These are phyloP conservation scores for Suhomyces bolitotheri DNA, from an alignment of 1,139 yeast genomes.

Conservation along the genomic window DNA sequence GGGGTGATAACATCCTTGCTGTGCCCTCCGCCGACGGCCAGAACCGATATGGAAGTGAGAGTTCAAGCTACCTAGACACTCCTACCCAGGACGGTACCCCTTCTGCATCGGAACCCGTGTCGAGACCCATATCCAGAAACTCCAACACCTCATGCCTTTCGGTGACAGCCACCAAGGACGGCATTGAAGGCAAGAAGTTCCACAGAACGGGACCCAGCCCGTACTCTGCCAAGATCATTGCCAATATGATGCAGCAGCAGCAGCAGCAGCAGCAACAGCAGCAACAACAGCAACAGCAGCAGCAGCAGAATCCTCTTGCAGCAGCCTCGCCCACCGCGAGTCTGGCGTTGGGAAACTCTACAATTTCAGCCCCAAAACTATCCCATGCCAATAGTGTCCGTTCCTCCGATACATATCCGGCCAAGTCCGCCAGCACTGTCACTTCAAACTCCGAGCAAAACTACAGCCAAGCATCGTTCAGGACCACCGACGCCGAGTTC, in stretches of 20 bases:
- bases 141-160: slow-evolving; percentile 67
- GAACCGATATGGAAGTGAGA: slow-evolving; percentile 1
- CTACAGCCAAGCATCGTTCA: slow-evolving; percentile 26
- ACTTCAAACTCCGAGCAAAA: slow-evolving; percentile 8
- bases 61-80: slow-evolving; percentile 4
- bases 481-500: slow-evolving; percentile 34
- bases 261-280: slow-evolving; percentile 10
- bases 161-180: slow-evolving; percentile 73
- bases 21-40: background rate
- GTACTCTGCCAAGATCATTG: slow-evolving; percentile 35
- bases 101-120: slow-evolving; percentile 23
- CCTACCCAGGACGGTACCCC: slow-evolving; percentile 6
- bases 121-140: slow-evolving; percentile 60
- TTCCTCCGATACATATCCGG: background rate
- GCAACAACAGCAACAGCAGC: background rate
- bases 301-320: background rate
- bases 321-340: background rate
- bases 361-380: background rate
- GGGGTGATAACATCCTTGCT: background rate
- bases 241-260: slow-evolving; percentile 34
- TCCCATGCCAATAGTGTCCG: background rate
- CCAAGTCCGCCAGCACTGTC: background rate
- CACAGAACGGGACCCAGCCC: slow-evolving; percentile 43
- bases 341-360: slow-evolving; percentile 1
- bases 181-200: slow-evolving; percentile 62